Evolutionary conservation across 2,329 filamentous ascomycete species (phyloP), one percentile per base, ranked within the genome.

Genomic region (Fusarium tjaetaba): DNA sequence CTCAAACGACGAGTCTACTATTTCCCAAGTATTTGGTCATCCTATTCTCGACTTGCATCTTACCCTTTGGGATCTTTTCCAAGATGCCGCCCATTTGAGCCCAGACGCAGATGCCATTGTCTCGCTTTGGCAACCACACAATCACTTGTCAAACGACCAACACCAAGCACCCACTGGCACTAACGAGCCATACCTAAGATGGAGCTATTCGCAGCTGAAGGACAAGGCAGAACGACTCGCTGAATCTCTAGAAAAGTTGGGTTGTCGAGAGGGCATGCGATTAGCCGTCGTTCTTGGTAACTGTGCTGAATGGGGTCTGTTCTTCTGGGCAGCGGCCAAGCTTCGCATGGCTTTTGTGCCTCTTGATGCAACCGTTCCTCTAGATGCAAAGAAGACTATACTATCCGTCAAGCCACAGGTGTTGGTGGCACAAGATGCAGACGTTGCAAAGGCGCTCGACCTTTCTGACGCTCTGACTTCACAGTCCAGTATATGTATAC

Each of bases 271-370:
- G 10, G 78, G 79, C 9, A 81, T 78, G 76, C 75, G 75, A 18
- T 70, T 84, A 11, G 79, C 75, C 28, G 79, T 77, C 2, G 64
- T 83, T 13, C 72, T 83, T 51, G 75, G 80, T 57, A 84, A 84
- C 65, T 81, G 81, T 52, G 81, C 80, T 9, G 82, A 84, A 79
- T 84, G 82, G 81, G 80, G 70, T 0, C 72, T 84, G 36, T 78
- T 80, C 45, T 80, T 84, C 61, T 84, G 83, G 83, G 77, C 78
- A 6, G 75, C 81, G 2, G 79, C 80, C 28, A 82, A 76, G 66
- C 76, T 84, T 18, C 77, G 75, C 7, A 79, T 82, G 74, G 53
- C 73, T 3, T 83, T 83, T 71, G 76, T 79, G 22, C 82, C 82
- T 13, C 65, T 84, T 22, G 81, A 84, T 51, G 77, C 80, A 18